These are phyloP conservation scores for Lathyrus sativus DNA, from an alignment of 306 rosid species.

Conservation along the genomic window DNA sequence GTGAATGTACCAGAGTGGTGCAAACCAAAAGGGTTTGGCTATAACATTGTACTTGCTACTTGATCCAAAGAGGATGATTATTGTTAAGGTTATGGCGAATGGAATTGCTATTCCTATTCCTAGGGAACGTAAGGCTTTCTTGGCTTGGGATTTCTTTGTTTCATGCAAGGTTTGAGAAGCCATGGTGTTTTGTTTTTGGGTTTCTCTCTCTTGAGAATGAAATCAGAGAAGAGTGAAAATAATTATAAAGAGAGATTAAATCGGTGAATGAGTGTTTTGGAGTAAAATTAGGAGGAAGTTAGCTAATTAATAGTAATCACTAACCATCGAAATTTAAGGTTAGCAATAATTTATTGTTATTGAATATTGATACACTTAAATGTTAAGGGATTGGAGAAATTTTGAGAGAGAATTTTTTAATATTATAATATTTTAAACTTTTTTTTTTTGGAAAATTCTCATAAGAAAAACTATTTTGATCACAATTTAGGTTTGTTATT, in stretches of 20 bases:
- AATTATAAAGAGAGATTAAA: slow-evolving; percentile 22
- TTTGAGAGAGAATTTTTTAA: too few species aligned
- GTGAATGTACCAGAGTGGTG: slow-evolving; percentile 68
- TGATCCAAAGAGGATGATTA: slow-evolving; percentile 53
- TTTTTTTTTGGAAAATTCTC: too few species aligned
- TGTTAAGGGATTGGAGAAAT: too few species aligned
- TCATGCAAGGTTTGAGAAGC: slow-evolving; percentile 40
- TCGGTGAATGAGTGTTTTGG: slow-evolving; percentile 42
- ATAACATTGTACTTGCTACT: slow-evolving; percentile 40
- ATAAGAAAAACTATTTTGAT: too few species aligned
- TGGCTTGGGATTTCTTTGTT: slow-evolving; percentile 45
- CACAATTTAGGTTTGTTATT: too few species aligned
- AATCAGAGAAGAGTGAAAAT: slow-evolving; percentile 8
- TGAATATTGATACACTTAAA: too few species aligned
- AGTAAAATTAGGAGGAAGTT: slow-evolving; percentile 47
- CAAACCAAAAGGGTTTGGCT: slow-evolving; percentile 57
- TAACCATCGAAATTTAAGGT: too few species aligned
- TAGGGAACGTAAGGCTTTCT: slow-evolving; percentile 54
- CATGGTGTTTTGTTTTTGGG: background rate
- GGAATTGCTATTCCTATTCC: slow-evolving; percentile 56
- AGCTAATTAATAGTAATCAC: slow-evolving; percentile 6
- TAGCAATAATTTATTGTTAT: too few species aligned
- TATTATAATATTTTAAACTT: too few species aligned
- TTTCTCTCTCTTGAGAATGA: background rate
- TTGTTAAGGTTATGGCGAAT: slow-evolving; percentile 33